Base-by-base conservation (phyloP, 192 early-diverging fungal genomes). In the Backusella tuberculispora region DNA sequence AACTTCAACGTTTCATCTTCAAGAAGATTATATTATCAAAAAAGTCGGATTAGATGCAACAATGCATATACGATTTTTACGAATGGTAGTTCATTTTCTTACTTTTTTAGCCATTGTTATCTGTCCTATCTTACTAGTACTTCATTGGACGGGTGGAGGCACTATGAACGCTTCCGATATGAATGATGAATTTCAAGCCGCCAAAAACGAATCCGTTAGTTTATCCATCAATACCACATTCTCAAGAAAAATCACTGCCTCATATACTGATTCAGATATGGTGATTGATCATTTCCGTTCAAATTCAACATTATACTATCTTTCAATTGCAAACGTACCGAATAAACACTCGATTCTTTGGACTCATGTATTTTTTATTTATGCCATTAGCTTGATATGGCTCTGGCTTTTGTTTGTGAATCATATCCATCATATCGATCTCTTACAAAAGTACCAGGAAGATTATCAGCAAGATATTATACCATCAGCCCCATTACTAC, bases 61-160 rank as follows among this genome's bases (percentile, higher is more conserved):
- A 37, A 88, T 91, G 88, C 83, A 88, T 74, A 80, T 91, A 8
- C 85, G 86, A 21, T 91, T 91, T 77, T 74, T 89, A 15, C 76
- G 79, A 63, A 91, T 91, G 89, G 82, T 80, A 68, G 74, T 87
- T 41, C 81, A 86, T 40, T 85, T 91, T 63, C 71, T 85, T 14
- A 21, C 83, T 21, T 76, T 89, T 29, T 79, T 83, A 41, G 74
- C 76, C 5, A 9, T 89, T 5, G 41, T 84, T 15, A 74, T 87
- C 48, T 75, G 84, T 9, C 73, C 82, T 13, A 80, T 87, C 26
- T 74, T 89, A 0, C 40, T 89, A 9, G 85, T 87, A 7, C 76
- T 89, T 24, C 85, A 91, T 68, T 88, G 84, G 73, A 72, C 47
- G 0, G 75, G 74, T 21, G 50, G 69, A n/a, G 24, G 13, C 3